Percentiles rank a stretch among this genome's conserved stretches.
Evolutionary conservation across 768 basidiomycete species (phyloP).

Genomic region (Suillus subalutaceus): DNA sequence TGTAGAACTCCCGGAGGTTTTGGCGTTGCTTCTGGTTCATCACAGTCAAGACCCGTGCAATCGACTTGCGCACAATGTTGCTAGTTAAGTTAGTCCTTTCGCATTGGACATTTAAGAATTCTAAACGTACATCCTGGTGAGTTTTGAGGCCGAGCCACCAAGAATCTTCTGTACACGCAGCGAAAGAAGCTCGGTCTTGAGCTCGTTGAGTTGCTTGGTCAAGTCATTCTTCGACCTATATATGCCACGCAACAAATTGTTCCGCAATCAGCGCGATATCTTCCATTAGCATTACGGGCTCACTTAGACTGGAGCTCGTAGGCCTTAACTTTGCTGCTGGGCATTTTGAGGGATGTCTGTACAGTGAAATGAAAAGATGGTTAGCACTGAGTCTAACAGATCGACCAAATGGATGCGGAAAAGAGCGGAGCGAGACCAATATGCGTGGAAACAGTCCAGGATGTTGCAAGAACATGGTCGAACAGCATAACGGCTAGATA

Average conservation of each 20-base stretch:
- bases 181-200: conserved; percentile 92
- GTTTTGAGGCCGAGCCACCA: conserved; percentile 92
- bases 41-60: conserved; percentile 97
- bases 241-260: conserved; percentile 15
- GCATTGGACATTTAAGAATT: neutral
- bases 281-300: conserved; percentile 31
- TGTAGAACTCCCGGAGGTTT: conserved; percentile 98
- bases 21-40: conserved; percentile 98
- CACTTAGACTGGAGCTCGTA: conserved; percentile 96
- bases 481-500: conserved; percentile 19
- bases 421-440: conserved; percentile 9
- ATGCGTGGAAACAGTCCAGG: neutral
- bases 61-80: conserved; percentile 95
- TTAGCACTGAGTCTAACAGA: conserved; percentile 10
- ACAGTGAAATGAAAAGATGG: conserved; percentile 8
- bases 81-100: conserved; percentile 42
- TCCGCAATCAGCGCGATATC: conserved; percentile 1
- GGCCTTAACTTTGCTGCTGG: conserved; percentile 91
- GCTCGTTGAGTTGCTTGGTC: conserved; percentile 87
- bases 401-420: neutral
- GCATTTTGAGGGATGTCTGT: conserved; percentile 58
- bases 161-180: conserved; percentile 98
- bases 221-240: conserved; percentile 95
- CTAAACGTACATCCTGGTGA: conserved; percentile 90
- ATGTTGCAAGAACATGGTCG: neutral